Base-by-base conservation (phyloP, 2,329 filamentous ascomycete species). In the Ilyonectria mors-panacis region DNA sequence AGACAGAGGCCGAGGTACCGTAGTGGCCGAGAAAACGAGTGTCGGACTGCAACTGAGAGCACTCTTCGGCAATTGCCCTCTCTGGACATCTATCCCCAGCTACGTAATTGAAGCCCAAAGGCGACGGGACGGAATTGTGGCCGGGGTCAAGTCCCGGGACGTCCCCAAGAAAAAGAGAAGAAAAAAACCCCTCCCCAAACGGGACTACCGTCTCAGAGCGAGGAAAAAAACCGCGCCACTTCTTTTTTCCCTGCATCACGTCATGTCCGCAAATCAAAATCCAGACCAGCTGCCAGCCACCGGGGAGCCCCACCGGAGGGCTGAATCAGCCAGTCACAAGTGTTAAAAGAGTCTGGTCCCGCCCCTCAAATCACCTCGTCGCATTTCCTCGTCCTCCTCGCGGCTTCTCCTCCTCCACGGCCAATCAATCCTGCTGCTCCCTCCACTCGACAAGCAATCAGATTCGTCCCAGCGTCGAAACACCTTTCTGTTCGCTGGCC, bases 331-430 rank as follows among this genome's bases (percentile, higher is more conserved):
- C 85, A 86, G 81, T 86, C 81, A 86, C 76, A 84, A 76, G 76
- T 77, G 78, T 80, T 81, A 79, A 82, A 83, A 80, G 79, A 80
- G 75, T 77, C 78, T 78, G 78, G 79, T 80, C 79, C 80, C 78
- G 78, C 77, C 83, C 82, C 82, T 86, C 85, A 86, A 86, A 86
- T 86, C 85, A 86, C 78, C 80, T 84, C 80, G 79, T 82, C 79
- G 79, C 79, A 84, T 83, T 81, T 78, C 73, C 74, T 83, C 82
- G 80, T 81, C 80, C 78, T 80, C 77, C 78, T 75, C 73, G 64
- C 72, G 69, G 71, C 73, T 75, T 81, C 79, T 78, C 77, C 79
- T 81, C 72, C 60, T 78, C 76, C 80, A 84, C 81, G 81, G 82
- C 84, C 85, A 86, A 86, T 86, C 85, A 75, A 76, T 75, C 75